Base-by-base conservation (phyloP, 306 rosid species). In the Gleditsia sinensis region DNA sequence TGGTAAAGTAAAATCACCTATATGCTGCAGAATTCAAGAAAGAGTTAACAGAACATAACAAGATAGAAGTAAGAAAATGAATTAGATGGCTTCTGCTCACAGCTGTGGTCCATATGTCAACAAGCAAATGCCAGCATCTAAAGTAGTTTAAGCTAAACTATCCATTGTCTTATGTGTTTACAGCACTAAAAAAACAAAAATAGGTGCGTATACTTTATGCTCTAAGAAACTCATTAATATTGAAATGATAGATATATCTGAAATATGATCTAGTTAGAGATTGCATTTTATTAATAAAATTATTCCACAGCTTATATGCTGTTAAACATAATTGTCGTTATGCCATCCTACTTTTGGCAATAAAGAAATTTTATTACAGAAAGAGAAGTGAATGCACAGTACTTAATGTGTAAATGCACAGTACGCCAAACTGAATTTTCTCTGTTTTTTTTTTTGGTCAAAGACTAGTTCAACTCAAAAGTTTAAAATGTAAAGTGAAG, bases 1-100 rank as follows among this genome's bases (percentile, higher is more conserved):
- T 56, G 98, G 91, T 65, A 83, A 86, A 77, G 94, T 94, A 80
- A 94, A 91, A 83, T 94, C 98, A 54, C 98, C 98, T 70, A 91
- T 86, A 83, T 91, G 98, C 98, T 94, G 91, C 86, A 83, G 50
- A 80, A 50, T 69, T 77, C 13, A 61, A 66, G 27, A 45, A 82
- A 51, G 55, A 72, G 69, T 79, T 51, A 85, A 72, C 59, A 27
- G 9, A 37, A 49, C 9, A 42, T 45, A 45, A 62, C 40, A 25
- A 13, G 36, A 37, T 71, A 45, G 17, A 64, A 78, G 50, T 32
- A 40, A 59, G 42, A 56, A 2, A 23, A 34, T 11, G 42, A 40
- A 45, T 21, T 21, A 17, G 25, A 3, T 19, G 1, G 57, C 27
- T 2, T 51, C 57, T 19, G 20, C 27, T 51, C 28, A 51, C 28